Evolutionary conservation across 768 basidiomycete genomes (phyloP), one percentile per base, ranked within the genome.

Genomic region (Suillus lakei): DNA sequence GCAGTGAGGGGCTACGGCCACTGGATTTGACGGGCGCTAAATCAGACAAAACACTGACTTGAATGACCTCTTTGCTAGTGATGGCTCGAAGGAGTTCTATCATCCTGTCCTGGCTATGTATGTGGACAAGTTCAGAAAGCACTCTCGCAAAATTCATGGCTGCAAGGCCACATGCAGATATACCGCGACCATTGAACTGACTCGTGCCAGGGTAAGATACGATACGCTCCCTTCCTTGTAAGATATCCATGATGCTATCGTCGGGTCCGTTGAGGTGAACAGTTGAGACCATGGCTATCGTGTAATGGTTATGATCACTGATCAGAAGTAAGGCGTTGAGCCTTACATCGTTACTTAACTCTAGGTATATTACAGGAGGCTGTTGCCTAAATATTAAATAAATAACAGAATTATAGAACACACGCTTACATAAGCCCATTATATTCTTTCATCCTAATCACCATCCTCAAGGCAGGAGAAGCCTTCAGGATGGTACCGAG

Each of bases 81-180:
- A 64, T 64, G 13, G 21, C 46, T 23, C 59, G 61, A 21, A 62
- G 13, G 16, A 64, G 13, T 41, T 44, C 54, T 36, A 26, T 13
- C 39, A 21, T 18, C 10, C 1, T 59, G 5, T 59, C 39, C 10
- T 28, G 10, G 4, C 58, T 13, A 41, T 59, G 26, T 12, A 59
- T 28, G 28, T 59, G 18, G 18, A 41, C 21, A 18, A 59, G 58
- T 28, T 59, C 58, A 30, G 39, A 59, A 21, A 59, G 18, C 8
- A 86, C 68, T 61, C 88, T 80, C 13, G 84, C 86, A 66, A 87
- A 89, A 71, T 91, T 90, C 70, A 91, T 74, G 2, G 86, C 85
- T 28, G 90, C 89, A 30, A 91, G 79, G 21, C 90, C 90, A 66
- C 89, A 91, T 3, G 88, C 82, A 48, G 89, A 85, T 36, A 77